A percentile compares a stretch with the other conserved stretches of the same genome.
Conservation (phyloP, 768 basidiomycete species). For the Brasilioporus rufonigricans region DNA sequence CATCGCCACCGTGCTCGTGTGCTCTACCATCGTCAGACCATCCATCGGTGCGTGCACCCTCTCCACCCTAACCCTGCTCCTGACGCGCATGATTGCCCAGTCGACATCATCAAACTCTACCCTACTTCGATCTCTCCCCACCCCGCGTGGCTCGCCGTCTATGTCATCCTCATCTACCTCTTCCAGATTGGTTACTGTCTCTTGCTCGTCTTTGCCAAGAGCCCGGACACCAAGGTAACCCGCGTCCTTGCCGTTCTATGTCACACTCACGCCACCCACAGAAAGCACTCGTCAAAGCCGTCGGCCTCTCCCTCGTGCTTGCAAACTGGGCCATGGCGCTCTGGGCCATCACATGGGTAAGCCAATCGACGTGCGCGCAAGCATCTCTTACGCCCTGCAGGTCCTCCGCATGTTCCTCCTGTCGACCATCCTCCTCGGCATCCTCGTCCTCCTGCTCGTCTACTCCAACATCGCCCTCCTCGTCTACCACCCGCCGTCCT, state of each 20-base stretch:
- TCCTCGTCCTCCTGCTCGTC: constrained; percentile 66
- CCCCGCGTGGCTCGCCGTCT: constrained; percentile 52
- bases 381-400: constrained; percentile 30
- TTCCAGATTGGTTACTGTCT: constrained; percentile 82
- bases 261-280: constrained; percentile 23
- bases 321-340: constrained; percentile 79
- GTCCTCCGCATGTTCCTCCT: constrained; percentile 74
- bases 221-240: constrained; percentile 74
- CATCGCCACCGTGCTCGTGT: constrained; percentile 69
- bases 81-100: constrained; percentile 27
- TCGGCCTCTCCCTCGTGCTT: constrained; percentile 74
- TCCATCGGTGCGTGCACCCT: constrained; percentile 44
- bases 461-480: constrained; percentile 81
- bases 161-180: constrained; percentile 59
- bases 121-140: constrained; percentile 75
- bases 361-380: rapidly evolving
- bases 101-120: constrained; percentile 48
- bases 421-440: constrained; percentile 69
- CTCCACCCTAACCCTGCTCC: neutral
- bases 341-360: constrained; percentile 79
- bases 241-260: neutral
- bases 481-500: constrained; percentile 63
- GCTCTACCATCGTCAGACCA: constrained; percentile 64
- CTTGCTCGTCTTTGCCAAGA: constrained; percentile 66
- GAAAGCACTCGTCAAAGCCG: constrained; percentile 70